These are phyloP conservation scores for Zasmidium cellare DNA, from an alignment of 2,329 filamentous ascomycete genomes.

Conservation along the genomic window DNA sequence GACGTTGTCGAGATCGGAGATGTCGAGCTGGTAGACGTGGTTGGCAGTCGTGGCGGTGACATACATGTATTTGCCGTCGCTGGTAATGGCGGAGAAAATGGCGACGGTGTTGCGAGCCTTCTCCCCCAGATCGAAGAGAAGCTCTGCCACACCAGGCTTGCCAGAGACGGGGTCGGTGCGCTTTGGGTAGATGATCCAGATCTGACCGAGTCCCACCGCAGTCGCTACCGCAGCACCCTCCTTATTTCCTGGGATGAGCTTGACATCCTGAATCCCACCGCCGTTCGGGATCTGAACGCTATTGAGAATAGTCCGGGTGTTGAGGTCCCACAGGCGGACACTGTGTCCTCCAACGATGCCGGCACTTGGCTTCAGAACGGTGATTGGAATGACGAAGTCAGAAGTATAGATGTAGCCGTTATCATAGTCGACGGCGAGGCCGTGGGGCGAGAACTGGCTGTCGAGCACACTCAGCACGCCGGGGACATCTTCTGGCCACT, in stretches of 20 bases:
- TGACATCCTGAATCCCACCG: constrained; percentile 63
- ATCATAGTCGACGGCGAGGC: constrained; percentile 58
- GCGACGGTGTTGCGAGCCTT: constrained; percentile 58
- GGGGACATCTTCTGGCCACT: constrained; percentile 60
- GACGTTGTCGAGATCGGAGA: constrained; percentile 59
- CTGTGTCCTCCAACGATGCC: constrained; percentile 59
- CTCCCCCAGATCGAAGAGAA: constrained; percentile 59
- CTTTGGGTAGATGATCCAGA: constrained; percentile 67
- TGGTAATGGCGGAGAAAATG: constrained; percentile 62
- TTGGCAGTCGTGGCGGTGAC: constrained; percentile 62
- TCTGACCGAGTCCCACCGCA: constrained; percentile 59
- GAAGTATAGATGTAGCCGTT: constrained; percentile 61
- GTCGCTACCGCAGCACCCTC: constrained; percentile 61
- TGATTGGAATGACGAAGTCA: constrained; percentile 62
- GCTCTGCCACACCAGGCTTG: constrained; percentile 58
- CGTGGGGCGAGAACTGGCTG: constrained; percentile 63
- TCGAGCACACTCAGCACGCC: constrained; percentile 58
- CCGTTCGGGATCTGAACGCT: constrained; percentile 63
- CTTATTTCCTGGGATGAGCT: constrained; percentile 64
- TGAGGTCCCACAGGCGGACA: constrained; percentile 60
- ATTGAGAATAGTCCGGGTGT: constrained; percentile 55
- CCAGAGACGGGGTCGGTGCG: constrained; percentile 56
- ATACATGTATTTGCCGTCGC: constrained; percentile 61
- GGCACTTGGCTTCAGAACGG: constrained; percentile 59
- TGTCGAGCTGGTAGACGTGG: constrained; percentile 63